phyloP scores from a whole-genome alignment of 1,284 basidiomycete species.

The Inonotus hispidus region DNA sequence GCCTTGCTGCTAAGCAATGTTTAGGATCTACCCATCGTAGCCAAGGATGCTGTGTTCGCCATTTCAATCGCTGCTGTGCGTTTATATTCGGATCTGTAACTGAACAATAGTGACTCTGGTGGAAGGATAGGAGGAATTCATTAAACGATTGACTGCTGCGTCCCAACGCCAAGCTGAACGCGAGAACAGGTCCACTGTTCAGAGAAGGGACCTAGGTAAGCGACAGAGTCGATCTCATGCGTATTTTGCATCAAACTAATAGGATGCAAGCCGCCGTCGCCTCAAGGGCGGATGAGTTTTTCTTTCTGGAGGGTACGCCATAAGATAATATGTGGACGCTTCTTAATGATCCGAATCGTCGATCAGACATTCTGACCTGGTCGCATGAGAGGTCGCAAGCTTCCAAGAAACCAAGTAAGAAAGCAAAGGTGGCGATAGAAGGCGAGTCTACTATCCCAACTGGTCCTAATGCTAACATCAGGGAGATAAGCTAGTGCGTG shows the following conservation, averaged over 20 bases:
- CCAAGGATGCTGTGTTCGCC: slow-evolving; percentile 65
- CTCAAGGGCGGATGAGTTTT: slow-evolving; percentile 62
- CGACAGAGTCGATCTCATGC: slow-evolving; percentile 9
- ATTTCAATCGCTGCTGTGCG: slow-evolving; percentile 61
- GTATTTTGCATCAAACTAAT: background rate
- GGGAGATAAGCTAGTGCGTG: background rate
- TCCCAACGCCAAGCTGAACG: slow-evolving; percentile 53
- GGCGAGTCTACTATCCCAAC: background rate
- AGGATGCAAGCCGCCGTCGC: slow-evolving; percentile 46
- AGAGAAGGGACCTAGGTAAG: slow-evolving; percentile 66
- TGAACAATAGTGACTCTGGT: background rate
- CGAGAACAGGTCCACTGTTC: slow-evolving; percentile 62
- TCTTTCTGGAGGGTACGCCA: slow-evolving; percentile 58
- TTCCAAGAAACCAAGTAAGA: background rate
- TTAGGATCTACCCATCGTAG: slow-evolving; percentile 68
- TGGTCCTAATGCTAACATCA: background rate
- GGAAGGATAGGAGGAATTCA: slow-evolving; percentile 58
- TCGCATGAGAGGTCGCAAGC: background rate
- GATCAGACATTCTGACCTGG: background rate
- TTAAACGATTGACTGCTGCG: slow-evolving; percentile 57
- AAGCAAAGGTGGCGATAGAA: background rate
- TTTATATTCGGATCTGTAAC: background rate
- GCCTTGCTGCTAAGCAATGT: background rate
- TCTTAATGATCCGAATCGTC: background rate
- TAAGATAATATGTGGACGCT: background rate